Evolutionary conservation across 2,329 filamentous ascomycete species (phyloP).

Genomic region (Pestalotiopsis sp.): DNA sequence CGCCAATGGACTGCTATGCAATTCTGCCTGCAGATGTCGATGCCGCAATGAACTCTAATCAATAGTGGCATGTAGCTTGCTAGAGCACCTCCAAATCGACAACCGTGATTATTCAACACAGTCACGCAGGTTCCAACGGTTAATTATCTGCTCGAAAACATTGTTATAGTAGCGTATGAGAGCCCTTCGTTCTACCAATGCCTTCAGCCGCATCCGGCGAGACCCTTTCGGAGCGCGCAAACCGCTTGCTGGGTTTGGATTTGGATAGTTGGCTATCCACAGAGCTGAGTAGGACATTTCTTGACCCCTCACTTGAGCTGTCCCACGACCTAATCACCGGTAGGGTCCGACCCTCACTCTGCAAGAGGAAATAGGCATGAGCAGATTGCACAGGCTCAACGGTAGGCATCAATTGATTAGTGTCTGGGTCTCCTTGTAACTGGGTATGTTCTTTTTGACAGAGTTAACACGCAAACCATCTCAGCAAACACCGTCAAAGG

Average conservation of each 20-base stretch:
- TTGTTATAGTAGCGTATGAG: too few species aligned
- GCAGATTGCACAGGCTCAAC: slow-evolving; percentile 4
- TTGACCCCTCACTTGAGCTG: neutral
- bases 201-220: slow-evolving; percentile 1
- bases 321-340: neutral
- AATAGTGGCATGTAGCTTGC: too few species aligned
- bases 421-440: too few species aligned
- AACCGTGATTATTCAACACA: too few species aligned
- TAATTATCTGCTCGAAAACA: too few species aligned
- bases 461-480: neutral
- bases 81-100: too few species aligned
- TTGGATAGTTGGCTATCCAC: neutral
- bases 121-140: too few species aligned
- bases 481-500: slow-evolving; percentile 6
- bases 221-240: neutral
- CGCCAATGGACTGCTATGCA: too few species aligned
- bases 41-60: too few species aligned
- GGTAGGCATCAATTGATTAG: neutral
- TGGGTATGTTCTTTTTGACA: neutral
- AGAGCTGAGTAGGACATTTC: neutral
- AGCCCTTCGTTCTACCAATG: neutral
- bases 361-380: neutral
- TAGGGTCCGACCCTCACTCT: neutral
- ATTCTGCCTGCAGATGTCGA: too few species aligned
- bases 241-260: neutral